Evolutionary conservation across 1,139 yeast species (phyloP).

Genomic region (Taphrina betulina): DNA sequence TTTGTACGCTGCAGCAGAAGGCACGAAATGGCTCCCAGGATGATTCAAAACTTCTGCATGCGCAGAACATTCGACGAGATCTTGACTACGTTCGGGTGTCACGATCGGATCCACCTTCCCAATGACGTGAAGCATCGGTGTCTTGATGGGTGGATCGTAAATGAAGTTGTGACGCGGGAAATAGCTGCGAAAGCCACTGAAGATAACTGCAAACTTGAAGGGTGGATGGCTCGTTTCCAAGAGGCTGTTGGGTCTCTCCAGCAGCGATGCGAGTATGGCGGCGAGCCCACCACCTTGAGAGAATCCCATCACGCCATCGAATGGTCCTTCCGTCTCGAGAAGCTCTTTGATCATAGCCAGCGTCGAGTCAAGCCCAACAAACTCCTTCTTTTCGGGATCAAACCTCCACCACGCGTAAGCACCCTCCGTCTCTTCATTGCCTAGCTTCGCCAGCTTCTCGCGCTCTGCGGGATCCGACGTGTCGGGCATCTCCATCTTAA

Average conservation of each 20-base stretch:
- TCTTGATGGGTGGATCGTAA: conserved; percentile 49
- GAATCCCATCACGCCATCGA: conserved; percentile 83
- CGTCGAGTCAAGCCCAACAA: conserved; percentile 19
- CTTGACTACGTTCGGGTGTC: conserved; percentile 65
- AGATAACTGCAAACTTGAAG: conserved; percentile 68
- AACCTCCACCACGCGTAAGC: conserved; percentile 33
- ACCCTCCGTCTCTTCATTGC: conserved; percentile 31
- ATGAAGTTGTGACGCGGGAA: conserved; percentile 54
- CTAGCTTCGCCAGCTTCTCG: conserved; percentile 28
- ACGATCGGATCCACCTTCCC: conserved; percentile 91
- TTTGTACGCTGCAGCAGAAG: conserved; percentile 42
- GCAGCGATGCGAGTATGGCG: conserved; percentile 40
- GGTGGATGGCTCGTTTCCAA: conserved; percentile 46
- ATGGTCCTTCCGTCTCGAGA: conserved; percentile 74
- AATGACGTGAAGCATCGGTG: conserved; percentile 70
- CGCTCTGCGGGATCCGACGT: conserved; percentile 29
- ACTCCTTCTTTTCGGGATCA: conserved; percentile 21
- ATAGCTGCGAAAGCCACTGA: conserved; percentile 71
- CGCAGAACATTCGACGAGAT: conserved; percentile 57
- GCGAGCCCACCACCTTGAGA: conserved; percentile 93
- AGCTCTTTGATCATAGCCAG: conserved; percentile 41
- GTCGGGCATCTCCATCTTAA: conserved; percentile 23
- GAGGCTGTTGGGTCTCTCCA: conserved; percentile 29
- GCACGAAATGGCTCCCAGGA: conserved; percentile 87
- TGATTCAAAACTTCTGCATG: conserved; percentile 55